Conservation (phyloP, 2,329 filamentous ascomycete species). For the Dactylellina sp. region DNA sequence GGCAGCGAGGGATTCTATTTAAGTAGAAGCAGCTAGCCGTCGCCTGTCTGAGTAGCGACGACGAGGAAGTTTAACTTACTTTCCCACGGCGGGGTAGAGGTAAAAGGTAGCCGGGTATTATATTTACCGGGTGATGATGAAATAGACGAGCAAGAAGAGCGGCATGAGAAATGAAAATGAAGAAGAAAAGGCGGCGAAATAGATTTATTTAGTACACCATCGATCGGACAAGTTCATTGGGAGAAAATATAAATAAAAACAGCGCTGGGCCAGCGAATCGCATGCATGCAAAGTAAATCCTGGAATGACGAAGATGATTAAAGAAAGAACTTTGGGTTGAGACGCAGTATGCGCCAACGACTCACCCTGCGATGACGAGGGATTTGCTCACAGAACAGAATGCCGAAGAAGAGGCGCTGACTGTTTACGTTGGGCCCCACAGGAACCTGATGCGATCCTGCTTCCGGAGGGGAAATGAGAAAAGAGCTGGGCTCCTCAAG, state of each 20-base stretch:
- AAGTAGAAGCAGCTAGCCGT: constrained; percentile 16
- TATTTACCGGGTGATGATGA: not conserved
- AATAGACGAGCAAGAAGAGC: not conserved
- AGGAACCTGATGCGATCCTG: constrained; percentile 23
- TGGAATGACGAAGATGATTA: constrained; percentile 1
- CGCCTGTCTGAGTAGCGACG: not conserved
- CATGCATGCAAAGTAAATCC: constrained; percentile 9
- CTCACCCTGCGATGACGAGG: constrained; percentile 46
- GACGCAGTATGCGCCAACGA: constrained; percentile 4
- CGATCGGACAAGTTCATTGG: not conserved
- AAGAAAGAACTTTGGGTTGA: not conserved
- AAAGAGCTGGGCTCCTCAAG: not conserved
- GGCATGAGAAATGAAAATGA: not conserved
- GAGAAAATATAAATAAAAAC: too few relatives aligned
- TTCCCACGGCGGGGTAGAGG: not conserved
- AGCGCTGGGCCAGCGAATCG: constrained; percentile 16
- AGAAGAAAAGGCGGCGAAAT: not conserved
- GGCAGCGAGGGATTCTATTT: not conserved
- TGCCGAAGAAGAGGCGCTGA: constrained; percentile 25
- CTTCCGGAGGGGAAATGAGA: not conserved
- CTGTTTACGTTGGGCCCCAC: constrained; percentile 11
- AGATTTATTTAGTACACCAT: not conserved
- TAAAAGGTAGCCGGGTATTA: not conserved
- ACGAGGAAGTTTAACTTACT: constrained; percentile 3
- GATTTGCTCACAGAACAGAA: constrained; percentile 37